Percentiles rank a stretch among this genome's conserved stretches.
Evolutionary conservation across 371 early-diverging fungal species (phyloP).

Genomic region (Zopfochytrium polystomum): DNA sequence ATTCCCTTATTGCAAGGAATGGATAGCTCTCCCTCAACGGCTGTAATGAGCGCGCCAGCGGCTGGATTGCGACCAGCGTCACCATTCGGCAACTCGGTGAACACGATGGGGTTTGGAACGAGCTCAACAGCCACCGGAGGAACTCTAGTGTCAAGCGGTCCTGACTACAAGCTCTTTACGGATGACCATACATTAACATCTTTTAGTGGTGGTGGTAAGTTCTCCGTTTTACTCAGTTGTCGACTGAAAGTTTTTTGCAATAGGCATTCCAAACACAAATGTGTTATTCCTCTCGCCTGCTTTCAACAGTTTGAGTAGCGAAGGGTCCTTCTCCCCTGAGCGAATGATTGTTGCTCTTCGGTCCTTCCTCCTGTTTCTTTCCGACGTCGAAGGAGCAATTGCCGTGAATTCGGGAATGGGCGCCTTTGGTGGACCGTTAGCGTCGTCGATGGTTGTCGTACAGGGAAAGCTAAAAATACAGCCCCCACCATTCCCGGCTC

Average conservation of each 20-base stretch:
- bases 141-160: neutral
- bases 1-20: constrained; percentile 19
- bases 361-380: constrained; percentile 67
- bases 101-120: neutral
- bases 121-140: neutral
- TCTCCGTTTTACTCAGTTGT: too few species aligned
- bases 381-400: constrained; percentile 61
- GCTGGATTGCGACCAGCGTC: neutral
- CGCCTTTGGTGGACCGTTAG: constrained; percentile 15
- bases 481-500: constrained; percentile 44
- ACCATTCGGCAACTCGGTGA: neutral
- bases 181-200: neutral
- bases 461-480: constrained; percentile 46
- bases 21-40: constrained; percentile 1
- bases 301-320: too few species aligned
- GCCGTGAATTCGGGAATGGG: constrained; percentile 4
- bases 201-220: constrained; percentile 1
- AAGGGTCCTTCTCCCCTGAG: too few species aligned
- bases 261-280: too few species aligned
- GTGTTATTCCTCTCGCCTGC: too few species aligned
- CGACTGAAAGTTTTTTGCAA: too few species aligned
- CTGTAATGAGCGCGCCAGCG: neutral
- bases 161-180: neutral
- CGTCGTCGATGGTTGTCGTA: constrained; percentile 36
- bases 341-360: constrained; percentile 71